Base-by-base conservation (phyloP, 1,139 yeast genomes). In the Taphrina deformans region DNA sequence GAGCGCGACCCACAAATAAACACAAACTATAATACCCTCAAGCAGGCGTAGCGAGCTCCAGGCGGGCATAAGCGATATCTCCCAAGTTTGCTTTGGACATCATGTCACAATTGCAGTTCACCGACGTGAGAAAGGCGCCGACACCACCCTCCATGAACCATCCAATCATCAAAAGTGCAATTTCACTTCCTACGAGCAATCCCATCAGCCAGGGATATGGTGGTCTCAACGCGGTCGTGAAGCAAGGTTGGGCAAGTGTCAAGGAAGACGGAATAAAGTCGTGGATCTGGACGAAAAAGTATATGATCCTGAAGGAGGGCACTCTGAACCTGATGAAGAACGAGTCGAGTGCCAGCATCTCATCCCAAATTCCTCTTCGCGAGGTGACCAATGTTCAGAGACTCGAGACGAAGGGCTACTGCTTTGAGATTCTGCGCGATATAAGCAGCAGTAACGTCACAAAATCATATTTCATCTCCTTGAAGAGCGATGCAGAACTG, bases 231-330 rank as follows among this genome's bases (percentile, higher is more conserved):
- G 29, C 53, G 3, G 51, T 68, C 38, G 69, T 73, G 55, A 75
- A 74, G 66, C 80, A 79, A 65, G 97, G 98, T 0, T 92, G 97
- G 96, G 92, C 89, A 27, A 89, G 89, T 65, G 86, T 90, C 65
- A 91, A 90, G 75, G 98, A 92, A 72, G 98, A 92, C 71, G 77
- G 79, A 60, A 76, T 89, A 41, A 83, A 89, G 69, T 84, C 91
- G 14, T 90, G 92, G 75, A 80, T 96, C 71, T 93, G 98, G 98
- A 59, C 92, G 68, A 91, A 91, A 74, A 83, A 96, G 71, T 92
- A 80, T 74, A 79, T 92, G 78, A 86, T 89, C 12, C 79, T 93
- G 62, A 84, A 84, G 71, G 97, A 91, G 70, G 82, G 87, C 65
- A 83, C 86, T 46, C 78, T 93, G 67, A 88, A 87, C 68, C 84